A percentile compares a stretch with the other conserved stretches of the same genome.
These are phyloP conservation scores for Taiwanofungus camphoratus DNA, from an alignment of 1,284 basidiomycete genomes.

Conservation along the genomic window DNA sequence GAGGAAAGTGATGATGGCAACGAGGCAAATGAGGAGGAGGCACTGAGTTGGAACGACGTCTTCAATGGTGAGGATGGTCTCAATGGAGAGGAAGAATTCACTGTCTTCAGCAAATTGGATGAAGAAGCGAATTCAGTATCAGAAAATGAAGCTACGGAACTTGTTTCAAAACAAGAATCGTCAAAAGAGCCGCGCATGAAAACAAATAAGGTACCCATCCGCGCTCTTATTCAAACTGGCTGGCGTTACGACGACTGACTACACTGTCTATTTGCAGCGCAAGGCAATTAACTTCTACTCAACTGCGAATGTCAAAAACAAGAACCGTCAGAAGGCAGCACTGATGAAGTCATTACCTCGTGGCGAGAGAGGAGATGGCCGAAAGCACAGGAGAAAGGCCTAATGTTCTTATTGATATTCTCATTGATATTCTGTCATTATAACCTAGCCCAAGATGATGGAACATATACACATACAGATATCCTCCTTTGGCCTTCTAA, in stretches of 20 bases:
- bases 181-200: slow-evolving; percentile 78
- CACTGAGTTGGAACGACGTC: slow-evolving; percentile 64
- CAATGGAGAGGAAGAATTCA: slow-evolving; percentile 11
- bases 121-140: slow-evolving; percentile 9
- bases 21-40: slow-evolving; percentile 27
- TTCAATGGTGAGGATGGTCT: slow-evolving; percentile 36
- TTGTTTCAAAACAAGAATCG: too few relatives aligned
- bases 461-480: too few relatives aligned
- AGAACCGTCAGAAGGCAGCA: slow-evolving; percentile 61
- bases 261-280: slow-evolving; percentile 42
- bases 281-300: slow-evolving; percentile 93
- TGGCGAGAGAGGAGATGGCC: slow-evolving; percentile 15
- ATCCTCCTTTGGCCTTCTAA: too few relatives aligned
- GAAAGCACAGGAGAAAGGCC: slow-evolving; percentile 12
- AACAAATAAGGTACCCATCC: slow-evolving; percentile 68
- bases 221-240: background rate
- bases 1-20: slow-evolving; percentile 28
- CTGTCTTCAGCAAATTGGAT: slow-evolving; percentile 18
- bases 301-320: slow-evolving; percentile 85
- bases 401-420: background rate
- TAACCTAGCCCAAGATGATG: too few relatives aligned
- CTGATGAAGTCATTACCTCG: slow-evolving; percentile 37
- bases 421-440: too few relatives aligned
- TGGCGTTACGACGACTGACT: background rate
- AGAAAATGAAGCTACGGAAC: slow-evolving; percentile 9